Conservation (phyloP, 192 early-diverging fungal species). For the Diversispora epigaea region DNA sequence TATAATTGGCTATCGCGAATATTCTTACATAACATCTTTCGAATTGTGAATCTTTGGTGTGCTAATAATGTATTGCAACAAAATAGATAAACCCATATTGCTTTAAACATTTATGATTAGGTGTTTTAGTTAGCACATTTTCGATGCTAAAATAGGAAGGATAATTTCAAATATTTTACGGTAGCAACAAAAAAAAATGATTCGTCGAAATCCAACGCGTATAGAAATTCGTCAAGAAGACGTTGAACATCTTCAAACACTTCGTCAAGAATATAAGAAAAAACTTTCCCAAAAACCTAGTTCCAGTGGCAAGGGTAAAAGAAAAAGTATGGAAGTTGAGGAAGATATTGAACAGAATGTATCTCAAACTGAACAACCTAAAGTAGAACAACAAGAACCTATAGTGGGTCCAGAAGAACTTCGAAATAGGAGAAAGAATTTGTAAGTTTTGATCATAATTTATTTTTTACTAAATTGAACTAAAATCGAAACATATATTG, state of each 20-base stretch:
- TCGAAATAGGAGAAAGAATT: constrained; percentile 1
- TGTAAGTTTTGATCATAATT: background rate
- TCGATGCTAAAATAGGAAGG: too few species aligned
- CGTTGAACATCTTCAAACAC: background rate
- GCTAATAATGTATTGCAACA: too few species aligned
- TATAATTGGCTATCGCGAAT: too few species aligned
- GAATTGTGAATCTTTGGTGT: too few species aligned
- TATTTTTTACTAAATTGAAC: too few species aligned
- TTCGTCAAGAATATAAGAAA: constrained; percentile 13
- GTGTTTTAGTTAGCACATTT: too few species aligned
- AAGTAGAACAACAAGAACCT: background rate
- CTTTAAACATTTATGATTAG: too few species aligned
- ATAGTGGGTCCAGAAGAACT: constrained; percentile 9
- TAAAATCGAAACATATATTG: too few species aligned
- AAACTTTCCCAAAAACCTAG: constrained; percentile 10
- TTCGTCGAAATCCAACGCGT: constrained; percentile 26
- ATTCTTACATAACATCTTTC: too few species aligned
- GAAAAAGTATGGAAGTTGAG: constrained; percentile 11
- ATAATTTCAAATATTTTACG: background rate
- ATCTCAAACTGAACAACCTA: background rate
- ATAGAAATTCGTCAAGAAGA: constrained; percentile 25
- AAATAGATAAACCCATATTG: too few species aligned
- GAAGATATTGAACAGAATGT: background rate
- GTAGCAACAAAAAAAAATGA: constrained; percentile 10
- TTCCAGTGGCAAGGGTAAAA: constrained; percentile 17